Base-by-base conservation (phyloP, 139 green algal species). In the Volvox reticuliferus region DNA sequence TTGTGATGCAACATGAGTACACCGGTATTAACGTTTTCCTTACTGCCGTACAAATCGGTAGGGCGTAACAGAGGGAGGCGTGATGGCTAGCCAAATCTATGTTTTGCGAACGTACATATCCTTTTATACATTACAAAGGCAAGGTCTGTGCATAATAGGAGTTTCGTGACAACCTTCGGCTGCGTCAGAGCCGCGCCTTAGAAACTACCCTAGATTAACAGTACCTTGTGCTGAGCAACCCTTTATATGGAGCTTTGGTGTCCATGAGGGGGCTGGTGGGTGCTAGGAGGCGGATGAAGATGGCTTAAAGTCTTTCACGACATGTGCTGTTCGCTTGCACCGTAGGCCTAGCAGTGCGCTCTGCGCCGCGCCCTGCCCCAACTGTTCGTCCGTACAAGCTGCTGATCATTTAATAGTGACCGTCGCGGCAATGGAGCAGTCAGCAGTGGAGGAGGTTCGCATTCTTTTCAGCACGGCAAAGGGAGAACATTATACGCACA, bases 401-500 rank as follows among this genome's bases (percentile, higher is more conserved):
- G 21, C 18, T 20, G 55, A 80, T 36, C 2, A 79, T 30, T 12
- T n/a, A 18, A 65, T 35, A 33, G 22, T 17, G 37, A 65, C 26
- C 36, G 37, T 16, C 21, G 36, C 0, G 16, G 30, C 73, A 30
- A 90, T 89, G 85, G 85, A 89, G 82, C 80, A 82, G 44, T 18
- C 19, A 14, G 75, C 28, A 0, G 77, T 36, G 32, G 91, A 94
- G 69, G 88, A 87, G 22, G 79, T 81, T 14, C 88, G 92, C 50
- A 91, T 95, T 67, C 92, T 95, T 16, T 95, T 97, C 69, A 96
- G 92, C 75, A 89, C 79, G 32, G 93, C 89, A 79, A 97, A 97
- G 65, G 91, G 89, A 17, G 96, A 98, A 92, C 95, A 88, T 3
- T 93, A 96, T 90, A 97, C 92, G 9, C 92, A 94, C 82, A 95